phyloP scores from a whole-genome alignment of 768 basidiomycete genomes.

The Kondoa subrosea region DNA sequence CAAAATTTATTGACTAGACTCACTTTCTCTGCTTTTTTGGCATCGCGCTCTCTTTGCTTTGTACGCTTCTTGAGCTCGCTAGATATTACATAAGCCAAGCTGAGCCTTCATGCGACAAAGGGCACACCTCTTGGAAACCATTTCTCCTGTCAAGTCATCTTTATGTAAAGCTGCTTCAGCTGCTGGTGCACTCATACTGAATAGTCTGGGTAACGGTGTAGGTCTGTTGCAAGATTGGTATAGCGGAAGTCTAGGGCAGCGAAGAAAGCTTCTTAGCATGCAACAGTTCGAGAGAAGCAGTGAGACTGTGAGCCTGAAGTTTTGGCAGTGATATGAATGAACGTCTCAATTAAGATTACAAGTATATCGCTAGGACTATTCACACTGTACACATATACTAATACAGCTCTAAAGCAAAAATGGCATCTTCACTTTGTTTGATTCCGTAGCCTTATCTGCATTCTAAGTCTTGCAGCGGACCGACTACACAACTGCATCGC shows the following conservation, averaged over 20 bases:
- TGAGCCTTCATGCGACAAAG: not conserved
- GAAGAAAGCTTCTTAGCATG: not conserved
- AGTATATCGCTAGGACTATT: too few species aligned
- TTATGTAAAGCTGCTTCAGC: conserved; percentile 27
- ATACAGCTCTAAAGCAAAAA: too few species aligned
- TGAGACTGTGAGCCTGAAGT: too few species aligned
- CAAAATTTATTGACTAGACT: not conserved
- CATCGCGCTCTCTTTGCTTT: conserved; percentile 57
- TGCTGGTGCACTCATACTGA: conserved; percentile 3
- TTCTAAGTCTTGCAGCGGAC: not conserved
- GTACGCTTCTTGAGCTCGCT: conserved; percentile 89
- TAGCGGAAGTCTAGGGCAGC: not conserved
- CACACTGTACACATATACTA: not conserved
- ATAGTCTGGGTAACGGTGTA: not conserved
- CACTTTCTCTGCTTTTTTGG: conserved; percentile 63
- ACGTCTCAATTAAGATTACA: too few species aligned
- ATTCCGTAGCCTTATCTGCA: not conserved
- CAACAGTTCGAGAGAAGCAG: too few species aligned
- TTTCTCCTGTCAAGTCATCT: conserved; percentile 63
- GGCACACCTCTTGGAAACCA: conserved; percentile 87
- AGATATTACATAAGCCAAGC: conserved; percentile 10
- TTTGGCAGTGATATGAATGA: too few species aligned
- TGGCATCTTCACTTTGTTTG: too few species aligned
- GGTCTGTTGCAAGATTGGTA: not conserved
- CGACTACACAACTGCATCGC: not conserved